Evolutionary conservation across 148 eudicot species (phyloP), one percentile per base, ranked within the genome.

Genomic region (Arctostaphylos glauca): DNA sequence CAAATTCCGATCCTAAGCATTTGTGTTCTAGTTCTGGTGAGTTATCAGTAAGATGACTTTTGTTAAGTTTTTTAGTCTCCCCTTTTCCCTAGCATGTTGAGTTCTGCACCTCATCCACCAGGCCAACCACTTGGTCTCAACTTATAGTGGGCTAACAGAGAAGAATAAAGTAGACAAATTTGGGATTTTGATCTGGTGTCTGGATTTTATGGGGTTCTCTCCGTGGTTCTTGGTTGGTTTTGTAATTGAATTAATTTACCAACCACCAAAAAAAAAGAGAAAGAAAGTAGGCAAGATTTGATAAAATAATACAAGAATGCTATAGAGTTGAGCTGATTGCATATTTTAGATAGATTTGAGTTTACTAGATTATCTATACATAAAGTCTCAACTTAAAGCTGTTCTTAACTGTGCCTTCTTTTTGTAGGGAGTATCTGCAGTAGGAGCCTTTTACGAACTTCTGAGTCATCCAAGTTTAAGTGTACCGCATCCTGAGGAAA

Each of bases 381-480:
- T 38, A 15, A 14, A 50, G 62, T 25, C 77, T 9, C 48, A 43
- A 77, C 81, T 9, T 4, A 25, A 76, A 31, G 43, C 48, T 55
- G 5, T 60, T 84, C 76, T 79, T 80, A 10, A 49, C 49, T 72
- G 10, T 67, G 68, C 38, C 15, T 47, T 23, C 58, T 67, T 81
- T 75, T 82, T 68, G 5, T 84, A 95, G 98, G 98, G 97, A 72
- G 97, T 95, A 48, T 93, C 98, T 25, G 98, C 98, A 15, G 95
- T 95, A 23, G 94, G 88, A 83, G 98, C 98, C 81, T 95, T 95
- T 83, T 95, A 93, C 73, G 92, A 92, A 83, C 97, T 95, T 76
- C 87, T 95, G 86, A 95, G 98, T 67, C 98, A 95, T 75, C 84
- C 91, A 21, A 93, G 97, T 84, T 87, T 95, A 83, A 95, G 88